A percentile compares a stretch with the other conserved stretches of the same genome.
Conservation (phyloP, 495 filamentous ascomycete species). For the Lasiosphaeria ovina region DNA sequence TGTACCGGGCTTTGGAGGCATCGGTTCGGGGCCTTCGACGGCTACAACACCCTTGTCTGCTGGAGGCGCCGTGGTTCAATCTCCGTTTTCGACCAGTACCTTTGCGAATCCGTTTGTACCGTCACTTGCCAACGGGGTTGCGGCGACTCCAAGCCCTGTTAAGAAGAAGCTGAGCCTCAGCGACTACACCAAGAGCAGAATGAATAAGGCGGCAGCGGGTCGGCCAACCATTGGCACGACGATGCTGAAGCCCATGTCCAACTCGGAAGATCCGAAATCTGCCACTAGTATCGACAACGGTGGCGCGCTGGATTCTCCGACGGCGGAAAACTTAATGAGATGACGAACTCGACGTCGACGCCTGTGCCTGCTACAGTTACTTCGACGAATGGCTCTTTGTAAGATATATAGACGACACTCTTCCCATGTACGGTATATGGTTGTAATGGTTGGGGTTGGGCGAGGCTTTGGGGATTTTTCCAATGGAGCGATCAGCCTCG, state of each 20-base stretch:
- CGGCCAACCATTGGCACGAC: conserved; percentile 35
- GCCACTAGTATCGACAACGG: conserved; percentile 32
- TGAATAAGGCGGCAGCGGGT: conserved; percentile 44
- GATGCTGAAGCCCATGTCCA: conserved; percentile 33
- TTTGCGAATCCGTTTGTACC: conserved; percentile 43
- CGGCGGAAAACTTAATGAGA: conserved; percentile 28
- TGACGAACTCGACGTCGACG: conserved; percentile 14
- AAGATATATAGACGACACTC: conserved; percentile 25
- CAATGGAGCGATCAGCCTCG: not conserved
- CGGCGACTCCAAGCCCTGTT: conserved; percentile 56
- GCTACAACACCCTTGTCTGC: conserved; percentile 46
- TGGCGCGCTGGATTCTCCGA: conserved; percentile 31
- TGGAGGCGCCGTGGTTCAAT: conserved; percentile 45
- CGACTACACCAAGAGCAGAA: conserved; percentile 62
- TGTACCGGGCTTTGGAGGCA: conserved; percentile 39
- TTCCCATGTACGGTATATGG: not conserved
- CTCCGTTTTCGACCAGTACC: conserved; percentile 45
- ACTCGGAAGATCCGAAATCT: conserved; percentile 43
- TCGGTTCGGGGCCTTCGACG: conserved; percentile 27
- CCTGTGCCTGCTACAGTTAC: conserved; percentile 5
- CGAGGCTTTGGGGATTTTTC: not conserved
- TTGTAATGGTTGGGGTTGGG: conserved; percentile 14
- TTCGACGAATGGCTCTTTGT: conserved; percentile 19
- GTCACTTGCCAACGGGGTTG: conserved; percentile 41
- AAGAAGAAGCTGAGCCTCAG: conserved; percentile 74